Evolutionary conservation across 164 flowering plant genomes (phyloP), one percentile per base, ranked within the genome.

Genomic region (Protea cynaroides): DNA sequence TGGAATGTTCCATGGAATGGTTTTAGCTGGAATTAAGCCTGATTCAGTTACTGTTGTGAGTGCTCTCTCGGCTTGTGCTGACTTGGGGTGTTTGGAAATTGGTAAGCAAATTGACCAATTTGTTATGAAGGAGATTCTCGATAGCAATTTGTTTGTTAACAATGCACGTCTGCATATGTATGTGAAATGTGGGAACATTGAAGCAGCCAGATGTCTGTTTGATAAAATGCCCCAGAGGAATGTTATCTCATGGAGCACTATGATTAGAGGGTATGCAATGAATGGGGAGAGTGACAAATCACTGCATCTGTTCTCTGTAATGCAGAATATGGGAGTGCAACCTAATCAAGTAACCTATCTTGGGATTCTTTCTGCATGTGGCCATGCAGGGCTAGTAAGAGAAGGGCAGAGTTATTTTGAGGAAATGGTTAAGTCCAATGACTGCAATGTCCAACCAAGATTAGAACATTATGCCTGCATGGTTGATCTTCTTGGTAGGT

Each of bases 401-500:
- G 69, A 79, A 71, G 81, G 85, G 0, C 15, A 58, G 67, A 56
- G 61, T 34, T 72, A 71, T 52, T 82, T 82, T 57, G 47, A 74
- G 23, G 46, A 51, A 59, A 79, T 82, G 81, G 74, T 25, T 22
- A 59, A 21, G 19, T 74, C 78, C 13, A 38, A 66, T 15, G 66
- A 69, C 37, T 25, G 43, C 43, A 64, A 72, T 53, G n/a, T 78
- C 18, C 62, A 59, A 14, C 84, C 79, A 7, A 73, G 74, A 56
- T 62, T 51, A 17, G 81, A 79, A 59, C 85, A 82, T 43, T 79
- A 77, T 66, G 76, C 83, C 22, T 82, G 83, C 62, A 77, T 79
- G 85, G 81, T 81, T 44, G 80, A 82, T 74, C 83, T 79, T 36
- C 69, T 79, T n/a, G 81, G 81, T 0, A 76, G 83, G 14, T 67